Percentiles rank a stretch among this genome's conserved stretches.
phyloP scores from a whole-genome alignment of 768 basidiomycete species.

The Tubosaeta sp. region DNA sequence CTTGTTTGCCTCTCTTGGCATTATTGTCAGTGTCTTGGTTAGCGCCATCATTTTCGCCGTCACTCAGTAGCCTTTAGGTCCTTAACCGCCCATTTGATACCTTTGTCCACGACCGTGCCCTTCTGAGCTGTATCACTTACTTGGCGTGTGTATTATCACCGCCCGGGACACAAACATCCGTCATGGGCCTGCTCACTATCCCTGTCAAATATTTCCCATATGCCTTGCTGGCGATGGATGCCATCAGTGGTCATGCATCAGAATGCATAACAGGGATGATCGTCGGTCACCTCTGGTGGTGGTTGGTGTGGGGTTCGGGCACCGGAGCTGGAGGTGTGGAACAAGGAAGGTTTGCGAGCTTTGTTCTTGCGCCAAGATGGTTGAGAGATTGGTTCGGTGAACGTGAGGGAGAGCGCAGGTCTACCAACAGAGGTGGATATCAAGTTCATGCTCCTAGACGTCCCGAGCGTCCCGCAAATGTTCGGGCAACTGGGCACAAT shows the following conservation, averaged over 20 bases:
- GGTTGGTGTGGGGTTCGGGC: constrained; percentile 53
- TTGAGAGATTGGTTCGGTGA: constrained; percentile 46
- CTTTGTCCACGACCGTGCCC: constrained; percentile 55
- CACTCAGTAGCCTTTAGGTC: constrained; percentile 24
- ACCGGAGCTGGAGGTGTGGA: constrained; percentile 36
- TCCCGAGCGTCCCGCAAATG: constrained; percentile 16
- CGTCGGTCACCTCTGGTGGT: constrained; percentile 82
- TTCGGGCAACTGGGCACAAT: constrained; percentile 31
- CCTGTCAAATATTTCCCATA: constrained; percentile 74
- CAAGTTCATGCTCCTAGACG: constrained; percentile 54
- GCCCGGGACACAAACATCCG: constrained; percentile 60
- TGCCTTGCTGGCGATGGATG: constrained; percentile 66
- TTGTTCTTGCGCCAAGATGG: constrained; percentile 58
- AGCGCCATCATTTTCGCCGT: neutral
- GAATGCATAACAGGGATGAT: constrained; percentile 63
- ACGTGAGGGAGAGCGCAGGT: constrained; percentile 31
- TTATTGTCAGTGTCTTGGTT: constrained; percentile 49
- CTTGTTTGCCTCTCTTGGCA: constrained; percentile 46
- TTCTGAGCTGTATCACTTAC: constrained; percentile 67
- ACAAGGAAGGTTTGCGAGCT: constrained; percentile 36
- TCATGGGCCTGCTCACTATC: constrained; percentile 76
- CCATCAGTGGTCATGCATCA: constrained; percentile 61
- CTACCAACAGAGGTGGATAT: constrained; percentile 45
- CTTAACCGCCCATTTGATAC: constrained; percentile 61
- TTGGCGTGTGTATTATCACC: constrained; percentile 64